phyloP scores from a whole-genome alignment of 768 basidiomycete genomes.

The Russula virescens region DNA sequence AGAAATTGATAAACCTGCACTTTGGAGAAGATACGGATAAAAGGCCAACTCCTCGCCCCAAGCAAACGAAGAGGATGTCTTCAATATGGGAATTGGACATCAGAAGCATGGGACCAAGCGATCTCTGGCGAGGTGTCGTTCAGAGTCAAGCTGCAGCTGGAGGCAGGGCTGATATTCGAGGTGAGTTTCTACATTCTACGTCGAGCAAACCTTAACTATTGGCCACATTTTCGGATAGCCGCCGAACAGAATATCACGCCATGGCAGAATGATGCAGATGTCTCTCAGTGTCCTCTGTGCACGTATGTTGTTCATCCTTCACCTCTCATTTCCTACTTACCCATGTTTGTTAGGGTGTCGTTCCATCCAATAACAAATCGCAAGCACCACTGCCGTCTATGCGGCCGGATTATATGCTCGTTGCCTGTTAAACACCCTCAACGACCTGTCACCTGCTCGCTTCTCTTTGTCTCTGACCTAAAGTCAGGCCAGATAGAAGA shows the following conservation, averaged over 20 bases:
- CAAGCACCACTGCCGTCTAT: conserved; percentile 94
- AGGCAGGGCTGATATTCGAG: conserved; percentile 60
- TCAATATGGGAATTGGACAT: conserved; percentile 72
- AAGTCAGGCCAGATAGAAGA: conserved; percentile 75
- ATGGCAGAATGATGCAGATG: conserved; percentile 82
- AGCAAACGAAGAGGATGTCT: conserved; percentile 44
- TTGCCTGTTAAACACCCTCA: conserved; percentile 71
- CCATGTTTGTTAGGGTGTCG: conserved; percentile 40
- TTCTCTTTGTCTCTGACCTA: conserved; percentile 81
- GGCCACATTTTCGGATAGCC: conserved; percentile 35
- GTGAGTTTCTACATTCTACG: conserved; percentile 35
- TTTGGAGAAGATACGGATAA: conserved; percentile 39
- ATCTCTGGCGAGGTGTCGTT: conserved; percentile 63
- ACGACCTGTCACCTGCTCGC: conserved; percentile 63
- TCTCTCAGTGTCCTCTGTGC: conserved; percentile 82
- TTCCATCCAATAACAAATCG: conserved; percentile 90
- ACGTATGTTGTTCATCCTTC: conserved; percentile 41
- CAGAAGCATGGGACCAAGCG: conserved; percentile 55
- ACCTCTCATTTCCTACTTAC: neutral
- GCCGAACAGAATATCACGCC: conserved; percentile 91
- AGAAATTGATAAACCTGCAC: conserved; percentile 77
- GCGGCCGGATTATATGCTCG: conserved; percentile 88
- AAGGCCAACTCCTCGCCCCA: conserved; percentile 18
- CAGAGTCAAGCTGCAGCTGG: conserved; percentile 39
- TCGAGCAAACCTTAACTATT: neutral